phyloP scores from a whole-genome alignment of 140 eudicot species.

The Flaveria floridana region DNA sequence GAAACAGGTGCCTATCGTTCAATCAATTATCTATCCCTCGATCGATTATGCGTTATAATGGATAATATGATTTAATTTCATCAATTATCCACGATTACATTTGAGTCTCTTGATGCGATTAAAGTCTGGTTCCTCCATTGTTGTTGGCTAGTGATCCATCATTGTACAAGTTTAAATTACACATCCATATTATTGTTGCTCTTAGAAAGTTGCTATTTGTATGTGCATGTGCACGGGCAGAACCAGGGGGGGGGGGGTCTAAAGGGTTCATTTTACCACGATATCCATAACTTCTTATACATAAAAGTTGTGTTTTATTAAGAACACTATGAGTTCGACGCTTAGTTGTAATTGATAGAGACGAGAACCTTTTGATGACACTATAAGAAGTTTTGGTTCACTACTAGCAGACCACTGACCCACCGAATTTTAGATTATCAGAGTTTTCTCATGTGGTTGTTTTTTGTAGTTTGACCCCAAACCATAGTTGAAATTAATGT shows the following conservation, averaged over 20 bases:
- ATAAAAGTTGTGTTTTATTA: background rate
- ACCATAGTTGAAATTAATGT: background rate
- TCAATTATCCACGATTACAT: background rate
- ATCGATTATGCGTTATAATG: background rate
- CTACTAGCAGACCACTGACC: too few species aligned
- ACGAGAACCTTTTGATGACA: too few species aligned
- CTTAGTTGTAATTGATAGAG: too few species aligned
- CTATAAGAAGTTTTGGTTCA: background rate
- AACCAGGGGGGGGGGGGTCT: background rate
- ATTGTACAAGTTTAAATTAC: background rate
- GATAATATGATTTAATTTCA: too few species aligned
- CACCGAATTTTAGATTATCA: too few species aligned
- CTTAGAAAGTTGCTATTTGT: background rate
- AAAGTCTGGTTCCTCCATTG: too few species aligned
- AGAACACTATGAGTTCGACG: too few species aligned
- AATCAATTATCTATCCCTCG: too few species aligned
- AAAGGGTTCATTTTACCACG: background rate
- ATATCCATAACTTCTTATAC: too few species aligned
- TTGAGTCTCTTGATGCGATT: too few species aligned
- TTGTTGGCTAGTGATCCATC: background rate
- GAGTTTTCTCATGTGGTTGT: too few species aligned
- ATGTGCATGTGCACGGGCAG: background rate
- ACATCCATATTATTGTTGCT: background rate
- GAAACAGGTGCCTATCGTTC: constrained; percentile 53
- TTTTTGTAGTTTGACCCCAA: background rate